phyloP scores from a whole-genome alignment of 495 filamentous ascomycete species.

The Xylaria castorea region DNA sequence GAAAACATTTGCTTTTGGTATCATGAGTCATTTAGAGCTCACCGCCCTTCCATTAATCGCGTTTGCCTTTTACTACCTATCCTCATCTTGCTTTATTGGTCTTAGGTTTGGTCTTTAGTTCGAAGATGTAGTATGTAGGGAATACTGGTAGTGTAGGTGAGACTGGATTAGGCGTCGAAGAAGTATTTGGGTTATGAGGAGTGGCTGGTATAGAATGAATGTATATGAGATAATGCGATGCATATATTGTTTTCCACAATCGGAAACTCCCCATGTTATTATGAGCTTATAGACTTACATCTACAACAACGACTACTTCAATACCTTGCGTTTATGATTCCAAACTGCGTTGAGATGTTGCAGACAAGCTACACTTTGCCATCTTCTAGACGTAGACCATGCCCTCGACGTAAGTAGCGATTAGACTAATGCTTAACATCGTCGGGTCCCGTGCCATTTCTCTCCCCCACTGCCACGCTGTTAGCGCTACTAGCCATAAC shows the following conservation, averaged over 20 bases:
- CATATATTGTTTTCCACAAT: neutral
- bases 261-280: too few species aligned
- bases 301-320: neutral
- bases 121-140: neutral
- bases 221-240: constrained; percentile 4
- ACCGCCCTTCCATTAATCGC: neutral
- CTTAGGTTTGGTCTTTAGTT: neutral
- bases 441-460: constrained; percentile 53
- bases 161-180: neutral
- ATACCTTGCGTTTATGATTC: neutral
- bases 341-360: neutral
- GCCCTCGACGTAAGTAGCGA: constrained; percentile 29
- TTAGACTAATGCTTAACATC: constrained; percentile 24
- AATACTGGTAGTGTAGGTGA: neutral
- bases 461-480: constrained; percentile 54
- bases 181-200: neutral
- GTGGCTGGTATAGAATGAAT: neutral
- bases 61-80: neutral
- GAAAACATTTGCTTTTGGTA: neutral
- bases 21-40: neutral
- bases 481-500: constrained; percentile 12
- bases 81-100: neutral
- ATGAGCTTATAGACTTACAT: neutral
- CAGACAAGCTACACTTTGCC: neutral
- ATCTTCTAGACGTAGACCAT: neutral